These are phyloP conservation scores for Elaphomyces granulatus DNA, from an alignment of 495 filamentous ascomycete species.

Conservation along the genomic window DNA sequence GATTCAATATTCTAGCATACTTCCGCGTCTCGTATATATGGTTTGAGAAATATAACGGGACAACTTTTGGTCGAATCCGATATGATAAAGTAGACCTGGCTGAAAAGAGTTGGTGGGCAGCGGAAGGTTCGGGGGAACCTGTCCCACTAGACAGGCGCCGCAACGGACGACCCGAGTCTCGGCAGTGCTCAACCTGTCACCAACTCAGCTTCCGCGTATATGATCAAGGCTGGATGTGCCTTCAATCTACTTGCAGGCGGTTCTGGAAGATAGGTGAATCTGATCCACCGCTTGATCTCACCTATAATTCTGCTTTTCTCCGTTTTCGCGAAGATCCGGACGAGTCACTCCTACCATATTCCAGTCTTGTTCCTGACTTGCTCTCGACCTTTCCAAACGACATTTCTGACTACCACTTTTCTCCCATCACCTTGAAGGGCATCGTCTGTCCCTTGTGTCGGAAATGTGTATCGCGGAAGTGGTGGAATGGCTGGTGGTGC, in stretches of 20 bases:
- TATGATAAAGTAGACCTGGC: conserved; percentile 54
- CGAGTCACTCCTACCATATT: conserved; percentile 21
- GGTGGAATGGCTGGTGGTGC: conserved; percentile 56
- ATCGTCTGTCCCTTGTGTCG: conserved; percentile 61
- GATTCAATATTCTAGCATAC: conserved; percentile 57
- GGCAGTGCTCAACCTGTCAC: conserved; percentile 21
- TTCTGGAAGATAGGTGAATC: conserved; percentile 39
- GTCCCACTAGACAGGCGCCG: conserved; percentile 11
- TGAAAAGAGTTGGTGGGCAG: conserved; percentile 56
- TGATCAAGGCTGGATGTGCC: conserved; percentile 53
- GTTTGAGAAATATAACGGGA: conserved; percentile 40
- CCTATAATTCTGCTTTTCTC: conserved; percentile 46
- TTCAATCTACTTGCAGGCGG: conserved; percentile 37
- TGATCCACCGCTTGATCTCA: conserved; percentile 21
- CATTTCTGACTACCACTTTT: not conserved
- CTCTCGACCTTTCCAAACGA: conserved; percentile 8
- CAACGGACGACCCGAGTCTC: not conserved
- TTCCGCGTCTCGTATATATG: conserved; percentile 64
- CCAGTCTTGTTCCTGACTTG: conserved; percentile 21
- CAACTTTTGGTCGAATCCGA: conserved; percentile 42
- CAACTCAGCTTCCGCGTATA: conserved; percentile 35
- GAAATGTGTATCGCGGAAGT: conserved; percentile 44
- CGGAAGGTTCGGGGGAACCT: conserved; percentile 16
- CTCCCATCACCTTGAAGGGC: conserved; percentile 36
- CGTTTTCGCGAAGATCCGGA: conserved; percentile 25